phyloP scores from a whole-genome alignment of 805 yeast species.

The Danielia oregonensis region DNA sequence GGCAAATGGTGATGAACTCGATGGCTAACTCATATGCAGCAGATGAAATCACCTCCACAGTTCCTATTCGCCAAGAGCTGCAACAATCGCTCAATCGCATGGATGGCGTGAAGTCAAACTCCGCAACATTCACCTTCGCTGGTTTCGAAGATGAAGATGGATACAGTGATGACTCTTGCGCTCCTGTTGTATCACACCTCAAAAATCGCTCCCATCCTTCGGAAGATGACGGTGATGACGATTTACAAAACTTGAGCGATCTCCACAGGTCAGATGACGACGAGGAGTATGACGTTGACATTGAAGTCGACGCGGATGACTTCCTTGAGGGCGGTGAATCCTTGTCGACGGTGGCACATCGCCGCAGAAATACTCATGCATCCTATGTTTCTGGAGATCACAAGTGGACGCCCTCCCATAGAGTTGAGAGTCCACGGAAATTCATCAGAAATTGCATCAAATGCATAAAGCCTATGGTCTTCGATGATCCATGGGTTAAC shows the following conservation, averaged over 20 bases:
- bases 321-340: neutral
- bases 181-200: neutral
- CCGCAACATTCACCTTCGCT: conserved; percentile 2
- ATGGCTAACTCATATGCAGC: neutral
- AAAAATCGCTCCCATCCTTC: conserved; percentile 7
- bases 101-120: conserved; percentile 1
- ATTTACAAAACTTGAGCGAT: conserved; percentile 25
- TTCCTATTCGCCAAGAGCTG: neutral
- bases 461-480: conserved; percentile 51
- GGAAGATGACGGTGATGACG: conserved; percentile 27
- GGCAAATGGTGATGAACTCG: neutral
- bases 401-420: conserved; percentile 50
- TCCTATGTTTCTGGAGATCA: conserved; percentile 1
- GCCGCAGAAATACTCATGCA: conserved; percentile 5
- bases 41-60: conserved; percentile 2
- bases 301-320: conserved; percentile 13
- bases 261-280: conserved; percentile 29
- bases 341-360: neutral
- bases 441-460: conserved; percentile 50
- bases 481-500: conserved; percentile 53
- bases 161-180: neutral
- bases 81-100: neutral
- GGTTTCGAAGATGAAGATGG: conserved; percentile 9
- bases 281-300: conserved; percentile 22
- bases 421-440: conserved; percentile 33